Evolutionary conservation across 108 stramenopile genomes (phyloP), one percentile per base, ranked within the genome.

Genomic region (Thalassiosira profunda): DNA sequence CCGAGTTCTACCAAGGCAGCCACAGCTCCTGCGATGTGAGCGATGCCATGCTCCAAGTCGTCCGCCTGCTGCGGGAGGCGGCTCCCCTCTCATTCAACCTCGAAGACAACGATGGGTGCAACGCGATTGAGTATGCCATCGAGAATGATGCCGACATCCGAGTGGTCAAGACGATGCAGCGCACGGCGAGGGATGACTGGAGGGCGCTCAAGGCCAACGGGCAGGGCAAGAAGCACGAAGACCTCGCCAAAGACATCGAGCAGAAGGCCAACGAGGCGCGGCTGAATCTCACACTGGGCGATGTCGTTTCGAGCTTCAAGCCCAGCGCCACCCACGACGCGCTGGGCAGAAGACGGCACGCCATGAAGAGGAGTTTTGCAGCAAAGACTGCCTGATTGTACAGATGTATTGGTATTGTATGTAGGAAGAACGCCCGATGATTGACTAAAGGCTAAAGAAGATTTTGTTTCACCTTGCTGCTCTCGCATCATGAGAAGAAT

Each of bases 111-210:
- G 72, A 67, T 7, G 77, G 49, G 18, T 67, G 72, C 29, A 79
- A 73, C n/a, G 65, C 77, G 7, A 67, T 79, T 12, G 77, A 79
- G 41, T 66, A 66, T 24, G 77, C 77, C 0, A 47, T 79, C 24
- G 72, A 67, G 26, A 74, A 38, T 20, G 64, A 79, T 53, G 11
- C 38, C 17, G 77, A 72, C 28, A 79, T 79, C 28, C 60, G 37
- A 60, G 64, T 73, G 10, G 34, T 79, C 33, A 77, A 77, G 44
- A 52, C 54, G 24, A 77, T 77, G 76, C 76, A 77, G 38, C 67
- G 76, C 6, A 59, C 76, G 6, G 67, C 67, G 14, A 41, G 76
- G 63, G 76, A 77, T 63, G 76, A 69, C 30, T 77, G 76, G 76
- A 62, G 67, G 36, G 62, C 61, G 31, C 56, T 76, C 25, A 76